Base-by-base conservation (phyloP, 2,329 filamentous ascomycete species). In the Ceratocystis diversiconidia region DNA sequence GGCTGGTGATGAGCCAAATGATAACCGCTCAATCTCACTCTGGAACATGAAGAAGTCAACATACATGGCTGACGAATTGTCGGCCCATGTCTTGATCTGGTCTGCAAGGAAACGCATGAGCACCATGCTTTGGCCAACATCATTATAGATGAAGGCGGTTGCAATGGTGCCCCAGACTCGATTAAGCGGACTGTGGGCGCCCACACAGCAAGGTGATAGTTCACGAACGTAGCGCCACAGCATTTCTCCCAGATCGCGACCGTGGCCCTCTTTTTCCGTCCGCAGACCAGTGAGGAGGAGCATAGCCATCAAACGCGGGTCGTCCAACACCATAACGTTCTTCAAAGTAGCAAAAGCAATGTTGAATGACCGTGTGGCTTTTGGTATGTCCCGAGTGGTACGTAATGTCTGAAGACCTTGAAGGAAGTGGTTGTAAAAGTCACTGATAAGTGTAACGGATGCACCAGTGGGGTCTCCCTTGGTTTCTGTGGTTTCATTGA, bases 41-140 rank as follows among this genome's bases (percentile, higher is more conserved):
- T 67, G 66, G 59, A 65, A 67, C 66, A 67, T 65, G 63, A 48
- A 67, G 28, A 67, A 67, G 46, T 67, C 66, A 7, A 65, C 43
- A 28, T 65, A 65, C 63, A 65, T 63, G 36, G 43, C 50, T 25
- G 59, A 48, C 32, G 28, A 57, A 25, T 65, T 67, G 25, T 67
- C 50, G 2, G 63, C 63, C 59, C 60, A 65, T 22, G 60, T 28
- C 22, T 65, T 65, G 32, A 67, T 52, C 52, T 65, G 66, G 59
- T 67, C 63, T 5, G 63, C 43, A 8, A 67, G 36, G 60, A 67
- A 67, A 3, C 59, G 63, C 63, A 65, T 65, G 25, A 67, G 66
- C 17, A 67, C 50, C 66, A 67, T 62, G 10, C 63, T 67, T 50
- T 67, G 66, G 4, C 66, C 66, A 4, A 63, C 63, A 25, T 67